These are phyloP conservation scores for Cornus florida DNA, from an alignment of 148 eudicot genomes.

Conservation along the genomic window DNA sequence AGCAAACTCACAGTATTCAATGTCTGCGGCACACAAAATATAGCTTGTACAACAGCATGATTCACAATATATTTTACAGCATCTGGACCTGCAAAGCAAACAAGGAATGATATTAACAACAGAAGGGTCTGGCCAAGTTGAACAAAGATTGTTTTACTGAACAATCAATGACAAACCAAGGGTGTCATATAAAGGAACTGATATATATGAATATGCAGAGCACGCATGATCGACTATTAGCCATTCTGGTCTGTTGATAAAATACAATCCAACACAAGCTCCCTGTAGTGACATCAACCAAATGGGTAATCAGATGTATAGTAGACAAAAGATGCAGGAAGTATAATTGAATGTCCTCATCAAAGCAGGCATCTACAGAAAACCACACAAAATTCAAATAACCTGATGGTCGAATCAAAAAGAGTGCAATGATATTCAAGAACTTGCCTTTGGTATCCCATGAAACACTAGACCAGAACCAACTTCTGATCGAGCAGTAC, in stretches of 20 bases:
- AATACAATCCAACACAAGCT: slow-evolving; percentile 78
- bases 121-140: background rate
- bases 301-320: slow-evolving; percentile 1
- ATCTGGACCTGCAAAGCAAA: slow-evolving; percentile 78
- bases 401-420: background rate
- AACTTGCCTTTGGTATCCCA: slow-evolving; percentile 63
- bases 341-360: background rate
- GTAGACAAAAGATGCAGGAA: slow-evolving; percentile 8
- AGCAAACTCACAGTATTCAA: slow-evolving; percentile 64
- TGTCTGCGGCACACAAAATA: slow-evolving; percentile 83
- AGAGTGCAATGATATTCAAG: background rate
- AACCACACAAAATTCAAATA: background rate
- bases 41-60: slow-evolving; percentile 83
- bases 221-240: slow-evolving; percentile 92
- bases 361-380: background rate
- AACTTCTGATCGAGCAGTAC: slow-evolving; percentile 67
- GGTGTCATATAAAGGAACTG: slow-evolving; percentile 92
- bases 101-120: background rate
- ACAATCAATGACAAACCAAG: slow-evolving; percentile 54
- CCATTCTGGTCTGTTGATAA: slow-evolving; percentile 98
- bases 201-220: slow-evolving; percentile 80
- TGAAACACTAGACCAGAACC: slow-evolving; percentile 76
- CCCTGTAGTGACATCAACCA: slow-evolving; percentile 52
- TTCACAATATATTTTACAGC: slow-evolving; percentile 88
- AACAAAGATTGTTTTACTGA: slow-evolving; percentile 4